A percentile compares a stretch with the other conserved stretches of the same genome.
Conservation (phyloP, 2,329 filamentous ascomycete genomes). For the Arthrobotrys pseudoclavata region DNA sequence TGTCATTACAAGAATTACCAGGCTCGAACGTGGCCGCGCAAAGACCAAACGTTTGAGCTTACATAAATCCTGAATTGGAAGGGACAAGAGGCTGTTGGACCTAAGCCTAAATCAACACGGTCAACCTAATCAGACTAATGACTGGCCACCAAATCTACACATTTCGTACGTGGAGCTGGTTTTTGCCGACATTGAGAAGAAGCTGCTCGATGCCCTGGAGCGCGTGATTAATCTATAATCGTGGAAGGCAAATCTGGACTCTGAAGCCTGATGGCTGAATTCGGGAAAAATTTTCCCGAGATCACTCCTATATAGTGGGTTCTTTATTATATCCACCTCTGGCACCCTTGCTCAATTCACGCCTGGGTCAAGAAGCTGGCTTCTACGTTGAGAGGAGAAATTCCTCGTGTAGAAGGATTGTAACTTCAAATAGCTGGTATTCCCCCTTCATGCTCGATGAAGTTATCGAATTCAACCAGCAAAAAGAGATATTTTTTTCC, state of each 20-base stretch:
- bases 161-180: not conserved
- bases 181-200: conserved; percentile 42
- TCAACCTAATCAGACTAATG: conserved; percentile 13
- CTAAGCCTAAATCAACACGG: conserved; percentile 56
- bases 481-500: not conserved
- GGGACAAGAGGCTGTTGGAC: conserved; percentile 12
- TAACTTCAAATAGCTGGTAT: conserved; percentile 20
- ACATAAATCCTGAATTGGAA: conserved; percentile 46
- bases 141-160: conserved; percentile 29
- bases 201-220: conserved; percentile 35
- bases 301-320: not conserved
- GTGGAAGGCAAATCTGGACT: conserved; percentile 27
- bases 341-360: conserved; percentile 27
- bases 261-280: conserved; percentile 13
- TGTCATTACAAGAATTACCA: conserved; percentile 1
- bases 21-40: conserved; percentile 30
- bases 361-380: not conserved
- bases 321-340: conserved; percentile 7
- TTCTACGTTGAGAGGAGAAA: not conserved
- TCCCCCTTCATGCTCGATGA: conserved; percentile 2
- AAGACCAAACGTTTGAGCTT: conserved; percentile 46
- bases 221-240: conserved; percentile 51
- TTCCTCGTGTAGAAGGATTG: not conserved
- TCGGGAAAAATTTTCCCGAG: conserved; percentile 43
- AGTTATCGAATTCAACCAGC: not conserved